Conservation (phyloP, 2,329 filamentous ascomycete genomes). For the Annulohypoxylon truncatum region DNA sequence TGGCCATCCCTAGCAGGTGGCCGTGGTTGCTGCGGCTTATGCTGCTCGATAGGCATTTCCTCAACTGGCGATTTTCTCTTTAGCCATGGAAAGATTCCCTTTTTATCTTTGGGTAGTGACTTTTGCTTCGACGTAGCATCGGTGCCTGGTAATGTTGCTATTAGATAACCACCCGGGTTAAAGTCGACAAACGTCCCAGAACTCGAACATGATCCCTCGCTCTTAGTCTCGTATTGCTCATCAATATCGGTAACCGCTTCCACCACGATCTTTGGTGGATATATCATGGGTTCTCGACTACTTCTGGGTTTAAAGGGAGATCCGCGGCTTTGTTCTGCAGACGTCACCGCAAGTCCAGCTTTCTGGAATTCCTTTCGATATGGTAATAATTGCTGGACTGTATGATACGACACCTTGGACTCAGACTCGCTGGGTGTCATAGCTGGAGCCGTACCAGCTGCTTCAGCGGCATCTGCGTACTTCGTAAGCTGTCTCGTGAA, state of each 20-base stretch:
- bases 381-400: slow-evolving; percentile 64
- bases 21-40: slow-evolving; percentile 18
- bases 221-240: slow-evolving; percentile 31
- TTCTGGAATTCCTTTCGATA: slow-evolving; percentile 65
- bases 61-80: slow-evolving; percentile 34
- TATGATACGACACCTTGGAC: slow-evolving; percentile 60
- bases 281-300: slow-evolving; percentile 18
- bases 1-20: slow-evolving; percentile 30
- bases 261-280: slow-evolving; percentile 39
- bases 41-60: slow-evolving; percentile 9
- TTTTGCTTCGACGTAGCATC: slow-evolving; percentile 32
- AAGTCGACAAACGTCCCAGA: slow-evolving; percentile 45
- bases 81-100: slow-evolving; percentile 45
- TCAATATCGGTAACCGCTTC: slow-evolving; percentile 33
- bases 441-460: slow-evolving; percentile 53
- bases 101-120: slow-evolving; percentile 30
- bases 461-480: slow-evolving; percentile 54
- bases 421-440: slow-evolving; percentile 56
- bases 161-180: slow-evolving; percentile 36
- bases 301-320: slow-evolving; percentile 34
- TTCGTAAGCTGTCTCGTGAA: slow-evolving; percentile 57
- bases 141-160: slow-evolving; percentile 30
- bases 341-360: slow-evolving; percentile 68
- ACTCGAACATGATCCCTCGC: slow-evolving; percentile 35
- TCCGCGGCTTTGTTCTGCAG: slow-evolving; percentile 56